Conservation (phyloP, 768 basidiomycete genomes). For the Calvatia gigantea region DNA sequence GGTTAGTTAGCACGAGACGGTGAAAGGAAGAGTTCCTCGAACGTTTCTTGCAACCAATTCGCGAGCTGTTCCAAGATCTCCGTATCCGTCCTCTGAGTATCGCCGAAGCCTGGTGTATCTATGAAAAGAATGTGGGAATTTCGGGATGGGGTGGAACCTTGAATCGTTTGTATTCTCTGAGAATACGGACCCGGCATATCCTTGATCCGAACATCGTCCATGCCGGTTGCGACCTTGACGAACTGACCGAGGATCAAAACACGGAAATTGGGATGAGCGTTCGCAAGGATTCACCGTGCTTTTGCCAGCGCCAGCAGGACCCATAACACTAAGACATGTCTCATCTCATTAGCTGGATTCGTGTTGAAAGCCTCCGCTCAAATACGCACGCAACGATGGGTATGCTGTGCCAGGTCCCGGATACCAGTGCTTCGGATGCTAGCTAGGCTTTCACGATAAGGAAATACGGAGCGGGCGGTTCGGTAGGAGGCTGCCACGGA, state of each 20-base stretch:
- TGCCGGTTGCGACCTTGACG: too few relatives aligned
- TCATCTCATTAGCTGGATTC: not conserved
- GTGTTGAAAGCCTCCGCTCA: not conserved
- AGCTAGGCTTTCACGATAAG: too few relatives aligned
- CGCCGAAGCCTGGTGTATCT: conserved; percentile 27
- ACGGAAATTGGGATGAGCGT: conserved; percentile 7
- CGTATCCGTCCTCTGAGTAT: conserved; percentile 18
- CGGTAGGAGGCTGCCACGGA: too few relatives aligned
- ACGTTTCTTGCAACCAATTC: conserved; percentile 17
- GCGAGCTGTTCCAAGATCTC: conserved; percentile 23
- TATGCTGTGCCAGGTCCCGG: too few relatives aligned
- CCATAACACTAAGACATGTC: not conserved
- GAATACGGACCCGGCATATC: too few relatives aligned
- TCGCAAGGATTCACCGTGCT: not conserved
- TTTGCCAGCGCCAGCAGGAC: not conserved
- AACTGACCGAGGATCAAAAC: too few relatives aligned
- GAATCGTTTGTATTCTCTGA: not conserved
- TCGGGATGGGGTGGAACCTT: conserved; percentile 4
- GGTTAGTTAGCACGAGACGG: not conserved
- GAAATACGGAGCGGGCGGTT: too few relatives aligned
- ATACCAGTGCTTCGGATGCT: too few relatives aligned
- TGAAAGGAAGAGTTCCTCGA: not conserved
- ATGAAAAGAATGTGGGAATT: conserved; percentile 17
- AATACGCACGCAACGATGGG: conserved; percentile 16
- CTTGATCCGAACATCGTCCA: too few relatives aligned